Evolutionary conservation across 306 rosid genomes (phyloP).

Genomic region (Quercus engelmannii): DNA sequence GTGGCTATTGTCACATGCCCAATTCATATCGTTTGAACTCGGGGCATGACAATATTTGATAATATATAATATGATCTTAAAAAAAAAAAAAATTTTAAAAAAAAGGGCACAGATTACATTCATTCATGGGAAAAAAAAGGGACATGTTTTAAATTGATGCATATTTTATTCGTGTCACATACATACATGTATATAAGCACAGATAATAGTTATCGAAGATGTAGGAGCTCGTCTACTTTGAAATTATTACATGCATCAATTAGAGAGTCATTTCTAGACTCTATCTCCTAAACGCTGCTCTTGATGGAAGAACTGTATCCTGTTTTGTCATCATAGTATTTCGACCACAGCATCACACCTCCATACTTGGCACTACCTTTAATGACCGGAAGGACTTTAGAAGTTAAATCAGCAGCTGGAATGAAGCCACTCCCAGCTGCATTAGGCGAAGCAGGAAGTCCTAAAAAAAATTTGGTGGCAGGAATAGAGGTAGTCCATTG

Average conservation of each 20-base stretch:
- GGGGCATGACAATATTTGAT: too few relatives aligned
- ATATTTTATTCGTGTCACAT: background rate
- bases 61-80: too few relatives aligned
- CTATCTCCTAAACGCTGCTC: slow-evolving; percentile 25
- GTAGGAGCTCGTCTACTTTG: background rate
- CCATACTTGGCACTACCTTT: slow-evolving; percentile 50
- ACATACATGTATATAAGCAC: too few relatives aligned
- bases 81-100: too few relatives aligned
- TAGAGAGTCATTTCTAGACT: background rate
- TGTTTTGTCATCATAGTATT: slow-evolving; percentile 54
- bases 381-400: slow-evolving; percentile 47
- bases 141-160: background rate
- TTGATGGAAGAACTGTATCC: slow-evolving; percentile 57
- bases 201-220: background rate
- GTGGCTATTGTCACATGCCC: too few relatives aligned
- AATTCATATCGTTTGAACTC: too few relatives aligned
- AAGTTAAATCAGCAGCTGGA: slow-evolving; percentile 30
- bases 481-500: slow-evolving; percentile 48
- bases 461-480: slow-evolving; percentile 39
- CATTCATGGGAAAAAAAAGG: too few relatives aligned
- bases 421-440: slow-evolving; percentile 61
- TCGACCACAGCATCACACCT: slow-evolving; percentile 79
- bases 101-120: too few relatives aligned
- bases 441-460: slow-evolving; percentile 48
- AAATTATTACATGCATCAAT: background rate